Evolutionary conservation across 805 yeast species (phyloP).

Genomic region (Metschnikowia koreensis): DNA sequence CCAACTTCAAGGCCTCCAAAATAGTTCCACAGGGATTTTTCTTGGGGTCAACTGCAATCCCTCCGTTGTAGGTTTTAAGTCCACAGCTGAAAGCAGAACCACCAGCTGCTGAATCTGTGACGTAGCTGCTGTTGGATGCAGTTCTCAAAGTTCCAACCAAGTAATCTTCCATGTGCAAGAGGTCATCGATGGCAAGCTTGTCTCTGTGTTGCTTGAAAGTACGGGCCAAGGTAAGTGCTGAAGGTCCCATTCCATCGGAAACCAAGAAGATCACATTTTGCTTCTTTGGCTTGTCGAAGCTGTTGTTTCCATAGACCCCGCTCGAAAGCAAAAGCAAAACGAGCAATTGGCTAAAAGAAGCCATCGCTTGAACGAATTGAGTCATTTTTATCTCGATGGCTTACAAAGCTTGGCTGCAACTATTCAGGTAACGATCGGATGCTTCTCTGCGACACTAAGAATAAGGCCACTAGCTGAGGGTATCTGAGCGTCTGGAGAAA

Average conservation of each 20-base stretch:
- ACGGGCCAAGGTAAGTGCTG: conserved; percentile 76
- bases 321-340: background rate
- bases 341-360: background rate
- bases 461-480: background rate
- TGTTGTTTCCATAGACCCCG: background rate
- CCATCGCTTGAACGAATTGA: background rate
- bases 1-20: conserved; percentile 78
- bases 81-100: conserved; percentile 94
- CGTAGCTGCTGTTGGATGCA: conserved; percentile 68
- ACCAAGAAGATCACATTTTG: conserved; percentile 83
- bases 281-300: conserved; percentile 32
- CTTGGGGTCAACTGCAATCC: conserved; percentile 78
- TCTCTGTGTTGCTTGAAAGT: conserved; percentile 65
- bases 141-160: conserved; percentile 83
- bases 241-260: conserved; percentile 94
- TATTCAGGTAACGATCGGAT: background rate
- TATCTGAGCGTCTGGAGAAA: background rate
- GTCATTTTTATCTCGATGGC: background rate
- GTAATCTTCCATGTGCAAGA: conserved; percentile 61
- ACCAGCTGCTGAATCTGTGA: conserved; percentile 97
- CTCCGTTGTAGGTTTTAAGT: conserved; percentile 80
- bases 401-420: background rate
- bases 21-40: conserved; percentile 77
- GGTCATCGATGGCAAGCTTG: conserved; percentile 50
- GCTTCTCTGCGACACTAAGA: background rate